phyloP scores from a whole-genome alignment of 345 rosid species.

The Salix viminalis region DNA sequence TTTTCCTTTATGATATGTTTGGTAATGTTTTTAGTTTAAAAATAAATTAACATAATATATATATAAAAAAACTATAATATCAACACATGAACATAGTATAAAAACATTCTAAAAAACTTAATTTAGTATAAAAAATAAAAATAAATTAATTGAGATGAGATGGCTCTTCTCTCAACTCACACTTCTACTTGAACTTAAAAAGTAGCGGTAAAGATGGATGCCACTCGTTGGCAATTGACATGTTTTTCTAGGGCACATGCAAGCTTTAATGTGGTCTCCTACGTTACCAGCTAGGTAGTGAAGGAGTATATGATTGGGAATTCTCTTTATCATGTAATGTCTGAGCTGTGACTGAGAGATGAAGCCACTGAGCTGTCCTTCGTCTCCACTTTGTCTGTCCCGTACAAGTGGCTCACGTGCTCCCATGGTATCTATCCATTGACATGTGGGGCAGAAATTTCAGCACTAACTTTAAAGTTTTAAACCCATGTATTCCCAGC shows the following conservation, averaged over 20 bases:
- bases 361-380: background rate
- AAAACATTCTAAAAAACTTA: too few species aligned
- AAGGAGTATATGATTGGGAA: background rate
- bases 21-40: too few species aligned
- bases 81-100: rapidly evolving
- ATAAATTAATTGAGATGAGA: too few species aligned
- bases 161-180: too few species aligned
- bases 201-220: background rate
- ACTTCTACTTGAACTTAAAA: background rate
- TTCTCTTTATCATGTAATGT: background rate
- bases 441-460: background rate
- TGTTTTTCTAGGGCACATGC: background rate
- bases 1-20: too few species aligned
- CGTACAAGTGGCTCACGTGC: conserved; percentile 9
- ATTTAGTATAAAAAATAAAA: too few species aligned
- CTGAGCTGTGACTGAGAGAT: background rate
- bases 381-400: background rate
- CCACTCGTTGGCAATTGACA: background rate
- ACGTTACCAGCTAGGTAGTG: too few species aligned
- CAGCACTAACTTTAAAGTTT: background rate
- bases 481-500: background rate
- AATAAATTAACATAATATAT: too few species aligned
- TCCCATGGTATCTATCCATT: background rate
- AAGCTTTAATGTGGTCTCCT: conserved; percentile 12
- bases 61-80: too few species aligned